Percentiles rank a stretch among this genome's conserved stretches.
Conservation (phyloP, 805 yeast genomes). For the Spathaspora hagerdaliae region DNA sequence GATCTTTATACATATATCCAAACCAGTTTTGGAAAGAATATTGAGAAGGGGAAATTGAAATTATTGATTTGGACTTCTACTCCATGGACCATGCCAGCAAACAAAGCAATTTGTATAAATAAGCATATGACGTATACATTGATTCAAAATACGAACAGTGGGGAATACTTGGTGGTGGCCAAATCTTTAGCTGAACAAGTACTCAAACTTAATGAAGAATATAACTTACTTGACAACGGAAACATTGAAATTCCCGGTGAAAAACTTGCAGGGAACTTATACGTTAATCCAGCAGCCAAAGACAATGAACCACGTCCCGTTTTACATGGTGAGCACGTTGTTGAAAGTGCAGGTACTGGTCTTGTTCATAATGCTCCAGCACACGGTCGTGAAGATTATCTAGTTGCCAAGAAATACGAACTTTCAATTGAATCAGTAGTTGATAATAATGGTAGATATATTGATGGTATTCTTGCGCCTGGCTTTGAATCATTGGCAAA, state of each 20-base stretch:
- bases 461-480: conserved; percentile 45
- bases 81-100: conserved; percentile 94
- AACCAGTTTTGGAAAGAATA: not conserved
- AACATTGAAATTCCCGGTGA: conserved; percentile 17
- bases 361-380: conserved; percentile 97
- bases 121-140: conserved; percentile 55
- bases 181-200: conserved; percentile 41
- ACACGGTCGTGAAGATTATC: conserved; percentile 92
- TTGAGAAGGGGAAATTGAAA: conserved; percentile 8
- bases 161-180: conserved; percentile 56
- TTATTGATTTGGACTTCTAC: conserved; percentile 92
- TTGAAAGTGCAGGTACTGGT: conserved; percentile 84
- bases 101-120: conserved; percentile 76
- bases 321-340: conserved; percentile 78
- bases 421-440: conserved; percentile 73
- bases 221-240: not conserved
- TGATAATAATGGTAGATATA: conserved; percentile 66
- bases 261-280: conserved; percentile 29
- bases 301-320: conserved; percentile 46
- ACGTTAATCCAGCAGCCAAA: conserved; percentile 22
- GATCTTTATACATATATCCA: not conserved
- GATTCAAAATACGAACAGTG: conserved; percentile 17
- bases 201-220: conserved; percentile 20
- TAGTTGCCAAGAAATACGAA: conserved; percentile 55
- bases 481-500: conserved; percentile 49